phyloP scores from a whole-genome alignment of 2,329 filamentous ascomycete genomes.

The Curvularia verruculosa region DNA sequence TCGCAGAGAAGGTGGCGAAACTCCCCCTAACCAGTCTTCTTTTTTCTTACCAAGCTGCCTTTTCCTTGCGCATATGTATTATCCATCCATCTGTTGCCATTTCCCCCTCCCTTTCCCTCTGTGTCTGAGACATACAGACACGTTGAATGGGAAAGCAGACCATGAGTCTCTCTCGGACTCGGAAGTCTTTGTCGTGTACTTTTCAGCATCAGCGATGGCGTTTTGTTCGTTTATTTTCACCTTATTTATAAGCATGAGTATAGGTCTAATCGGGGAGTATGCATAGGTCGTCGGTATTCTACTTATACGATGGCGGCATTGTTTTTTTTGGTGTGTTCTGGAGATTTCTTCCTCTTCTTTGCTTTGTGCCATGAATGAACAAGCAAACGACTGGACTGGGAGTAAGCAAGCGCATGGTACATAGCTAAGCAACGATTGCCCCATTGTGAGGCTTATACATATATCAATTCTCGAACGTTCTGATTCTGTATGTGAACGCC shows the following conservation, averaged over 20 bases:
- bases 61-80: neutral
- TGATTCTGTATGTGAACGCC: neutral
- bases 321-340: neutral
- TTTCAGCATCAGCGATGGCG: constrained; percentile 43
- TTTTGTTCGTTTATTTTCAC: constrained; percentile 11
- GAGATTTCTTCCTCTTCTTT: neutral
- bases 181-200: neutral
- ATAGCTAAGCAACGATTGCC: constrained; percentile 7
- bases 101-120: neutral
- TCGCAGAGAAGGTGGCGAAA: neutral
- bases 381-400: neutral
- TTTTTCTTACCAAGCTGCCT: neutral
- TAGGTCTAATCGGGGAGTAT: neutral
- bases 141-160: neutral
- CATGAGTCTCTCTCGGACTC: neutral
- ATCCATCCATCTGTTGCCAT: neutral
- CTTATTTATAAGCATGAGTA: neutral
- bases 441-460: neutral
- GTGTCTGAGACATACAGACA: neutral
- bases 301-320: neutral
- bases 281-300: neutral
- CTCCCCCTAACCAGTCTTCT: neutral
- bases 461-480: neutral
- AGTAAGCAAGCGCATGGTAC: neutral
- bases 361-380: neutral